Evolutionary conservation across 83 land plant species (phyloP).

Genomic region (Larix sibirica): DNA sequence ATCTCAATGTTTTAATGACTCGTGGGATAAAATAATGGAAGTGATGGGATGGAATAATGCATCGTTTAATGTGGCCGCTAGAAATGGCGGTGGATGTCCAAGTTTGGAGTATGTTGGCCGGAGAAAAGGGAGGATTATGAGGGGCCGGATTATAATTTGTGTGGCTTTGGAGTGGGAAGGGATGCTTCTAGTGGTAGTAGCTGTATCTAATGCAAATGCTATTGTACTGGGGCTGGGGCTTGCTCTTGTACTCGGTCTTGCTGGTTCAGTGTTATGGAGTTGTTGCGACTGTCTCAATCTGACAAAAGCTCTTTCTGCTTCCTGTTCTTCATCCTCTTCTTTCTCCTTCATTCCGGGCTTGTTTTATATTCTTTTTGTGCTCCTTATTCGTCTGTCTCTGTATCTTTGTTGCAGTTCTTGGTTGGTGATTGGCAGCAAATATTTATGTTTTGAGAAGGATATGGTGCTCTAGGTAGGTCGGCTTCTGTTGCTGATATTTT

Average conservation of each 20-base stretch:
- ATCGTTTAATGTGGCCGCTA: background rate
- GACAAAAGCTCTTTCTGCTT: background rate
- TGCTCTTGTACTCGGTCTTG: background rate
- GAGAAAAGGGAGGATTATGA: background rate
- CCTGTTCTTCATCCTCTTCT: background rate
- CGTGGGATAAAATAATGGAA: too few species aligned
- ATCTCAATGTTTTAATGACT: too few species aligned
- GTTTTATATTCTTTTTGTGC: background rate
- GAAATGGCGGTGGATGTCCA: constrained; percentile 4
- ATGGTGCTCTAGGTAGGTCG: background rate
- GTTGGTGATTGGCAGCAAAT: background rate
- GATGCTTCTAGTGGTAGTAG: background rate
- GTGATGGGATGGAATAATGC: too few species aligned
- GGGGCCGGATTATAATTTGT: background rate
- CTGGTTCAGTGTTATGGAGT: background rate
- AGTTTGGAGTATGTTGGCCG: constrained; percentile 2
- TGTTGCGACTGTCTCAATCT: constrained; percentile 9
- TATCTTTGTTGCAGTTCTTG: too few species aligned
- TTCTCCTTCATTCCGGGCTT: background rate
- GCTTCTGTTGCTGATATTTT: background rate
- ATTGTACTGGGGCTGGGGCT: background rate
- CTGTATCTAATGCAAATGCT: background rate
- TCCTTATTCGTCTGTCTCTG: background rate
- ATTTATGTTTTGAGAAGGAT: background rate
- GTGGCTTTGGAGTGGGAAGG: background rate